phyloP scores from a whole-genome alignment of 495 filamentous ascomycete species.

The Tuber umbilicatum region DNA sequence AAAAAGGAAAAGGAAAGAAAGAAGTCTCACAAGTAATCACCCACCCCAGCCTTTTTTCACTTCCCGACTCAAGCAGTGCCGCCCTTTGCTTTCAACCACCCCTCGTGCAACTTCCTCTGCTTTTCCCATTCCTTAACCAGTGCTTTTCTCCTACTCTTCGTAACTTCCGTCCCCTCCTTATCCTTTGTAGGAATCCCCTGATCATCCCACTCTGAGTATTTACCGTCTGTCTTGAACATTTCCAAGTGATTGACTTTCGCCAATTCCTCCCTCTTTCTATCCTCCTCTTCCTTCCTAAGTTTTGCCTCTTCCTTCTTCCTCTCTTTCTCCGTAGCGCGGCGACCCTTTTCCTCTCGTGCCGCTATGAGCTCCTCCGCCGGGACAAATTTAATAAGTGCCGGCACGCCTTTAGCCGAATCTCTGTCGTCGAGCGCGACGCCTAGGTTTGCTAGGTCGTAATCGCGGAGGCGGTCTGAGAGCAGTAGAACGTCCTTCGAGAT shows the following conservation, averaged over 20 bases:
- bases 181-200: constrained; percentile 77
- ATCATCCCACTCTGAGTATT: constrained; percentile 76
- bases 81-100: constrained; percentile 12
- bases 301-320: constrained; percentile 57
- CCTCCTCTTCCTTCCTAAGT: constrained; percentile 51
- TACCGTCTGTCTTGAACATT: constrained; percentile 64
- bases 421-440: constrained; percentile 87
- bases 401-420: constrained; percentile 51
- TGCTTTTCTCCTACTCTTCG: constrained; percentile 77
- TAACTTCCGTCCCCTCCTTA: constrained; percentile 66
- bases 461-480: constrained; percentile 73
- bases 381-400: constrained; percentile 78
- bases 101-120: constrained; percentile 80
- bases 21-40: not conserved
- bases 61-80: not conserved
- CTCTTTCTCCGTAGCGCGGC: constrained; percentile 51
- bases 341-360: constrained; percentile 63
- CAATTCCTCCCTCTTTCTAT: constrained; percentile 49
- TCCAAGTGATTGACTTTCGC: constrained; percentile 41
- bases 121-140: constrained; percentile 84
- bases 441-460: constrained; percentile 68
- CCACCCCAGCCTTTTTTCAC: not conserved
- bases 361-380: constrained; percentile 62
- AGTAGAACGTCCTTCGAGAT: constrained; percentile 56
- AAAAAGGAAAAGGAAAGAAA: not conserved